Conservation (phyloP, 495 filamentous ascomycete species). For the Annulohypoxylon stygium region DNA sequence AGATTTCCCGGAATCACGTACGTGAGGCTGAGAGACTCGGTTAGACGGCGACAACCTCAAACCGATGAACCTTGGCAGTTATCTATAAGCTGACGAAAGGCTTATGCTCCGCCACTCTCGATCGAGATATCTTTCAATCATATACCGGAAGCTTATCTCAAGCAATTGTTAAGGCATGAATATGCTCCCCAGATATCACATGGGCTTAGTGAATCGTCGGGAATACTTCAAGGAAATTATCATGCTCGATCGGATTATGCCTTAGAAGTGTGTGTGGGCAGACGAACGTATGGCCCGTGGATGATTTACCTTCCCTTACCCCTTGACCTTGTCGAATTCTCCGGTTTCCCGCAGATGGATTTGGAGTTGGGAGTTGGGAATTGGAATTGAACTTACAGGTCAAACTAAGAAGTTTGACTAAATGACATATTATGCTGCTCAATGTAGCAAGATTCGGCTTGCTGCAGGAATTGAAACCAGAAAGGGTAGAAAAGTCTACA, state of each 20-base stretch:
- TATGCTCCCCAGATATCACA: constrained; percentile 31
- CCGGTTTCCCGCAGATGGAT: constrained; percentile 14
- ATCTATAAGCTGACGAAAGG: constrained; percentile 4
- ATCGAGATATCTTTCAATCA: constrained; percentile 9
- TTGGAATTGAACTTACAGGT: constrained; percentile 11
- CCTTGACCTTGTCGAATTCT: constrained; percentile 27
- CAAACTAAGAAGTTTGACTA: constrained; percentile 14
- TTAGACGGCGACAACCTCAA: constrained; percentile 4
- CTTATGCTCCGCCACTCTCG: background rate
- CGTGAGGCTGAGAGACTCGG: constrained; percentile 5
- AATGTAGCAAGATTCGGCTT: constrained; percentile 7
- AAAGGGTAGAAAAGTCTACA: constrained; percentile 19
- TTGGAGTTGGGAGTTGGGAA: background rate
- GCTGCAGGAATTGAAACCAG: constrained; percentile 26
- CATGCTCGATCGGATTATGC: constrained; percentile 49
- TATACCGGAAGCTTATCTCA: constrained; percentile 11
- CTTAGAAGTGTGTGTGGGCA: constrained; percentile 30
- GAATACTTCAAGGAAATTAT: constrained; percentile 38
- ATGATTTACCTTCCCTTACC: constrained; percentile 17
- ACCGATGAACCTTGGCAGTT: constrained; percentile 1
- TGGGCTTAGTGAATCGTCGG: constrained; percentile 41
- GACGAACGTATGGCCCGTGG: constrained; percentile 33
- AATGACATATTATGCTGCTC: constrained; percentile 14
- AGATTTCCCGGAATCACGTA: constrained; percentile 7
- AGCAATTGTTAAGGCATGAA: constrained; percentile 23